Percentiles rank a stretch among this genome's conserved stretches.
Conservation (phyloP, 768 basidiomycete species). For the Zangia roseola region DNA sequence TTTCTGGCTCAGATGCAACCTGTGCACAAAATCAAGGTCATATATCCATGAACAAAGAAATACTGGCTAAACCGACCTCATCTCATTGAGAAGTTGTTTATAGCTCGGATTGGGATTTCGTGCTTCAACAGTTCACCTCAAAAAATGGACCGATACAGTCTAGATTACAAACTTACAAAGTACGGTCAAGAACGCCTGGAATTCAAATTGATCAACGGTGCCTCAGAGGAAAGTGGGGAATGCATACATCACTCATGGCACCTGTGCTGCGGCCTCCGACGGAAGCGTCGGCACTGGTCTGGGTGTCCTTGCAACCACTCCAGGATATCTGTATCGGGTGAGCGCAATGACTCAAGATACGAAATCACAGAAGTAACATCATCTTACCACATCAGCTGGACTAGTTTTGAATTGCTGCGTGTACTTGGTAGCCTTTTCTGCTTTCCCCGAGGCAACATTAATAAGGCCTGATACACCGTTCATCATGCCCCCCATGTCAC, state of each 20-base stretch:
- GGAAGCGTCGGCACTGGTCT: conserved; percentile 77
- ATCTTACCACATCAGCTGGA: conserved; percentile 80
- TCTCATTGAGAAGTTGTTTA: conserved; percentile 43
- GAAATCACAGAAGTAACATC: neutral
- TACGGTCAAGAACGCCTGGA: conserved; percentile 55
- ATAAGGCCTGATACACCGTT: conserved; percentile 70
- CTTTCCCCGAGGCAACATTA: conserved; percentile 68
- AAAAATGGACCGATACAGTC: neutral
- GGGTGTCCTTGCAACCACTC: conserved; percentile 78
- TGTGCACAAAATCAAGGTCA: conserved; percentile 11
- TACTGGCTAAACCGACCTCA: conserved; percentile 37
- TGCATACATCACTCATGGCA: conserved; percentile 75
- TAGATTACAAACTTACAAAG: conserved; percentile 39
- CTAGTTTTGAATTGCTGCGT: conserved; percentile 68
- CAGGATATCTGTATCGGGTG: conserved; percentile 61
- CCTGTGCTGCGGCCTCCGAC: conserved; percentile 68
- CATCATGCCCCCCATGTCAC: conserved; percentile 80
- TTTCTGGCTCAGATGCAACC: conserved; percentile 41
- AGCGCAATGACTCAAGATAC: neutral
- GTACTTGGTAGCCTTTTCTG: conserved; percentile 60
- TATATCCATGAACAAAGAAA: neutral
- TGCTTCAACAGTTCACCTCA: conserved; percentile 24
- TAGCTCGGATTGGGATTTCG: conserved; percentile 52
- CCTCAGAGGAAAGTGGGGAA: neutral
- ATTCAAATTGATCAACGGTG: neutral